Conservation (phyloP, 2,329 filamentous ascomycete species). For the Aureobasidium sp. region DNA sequence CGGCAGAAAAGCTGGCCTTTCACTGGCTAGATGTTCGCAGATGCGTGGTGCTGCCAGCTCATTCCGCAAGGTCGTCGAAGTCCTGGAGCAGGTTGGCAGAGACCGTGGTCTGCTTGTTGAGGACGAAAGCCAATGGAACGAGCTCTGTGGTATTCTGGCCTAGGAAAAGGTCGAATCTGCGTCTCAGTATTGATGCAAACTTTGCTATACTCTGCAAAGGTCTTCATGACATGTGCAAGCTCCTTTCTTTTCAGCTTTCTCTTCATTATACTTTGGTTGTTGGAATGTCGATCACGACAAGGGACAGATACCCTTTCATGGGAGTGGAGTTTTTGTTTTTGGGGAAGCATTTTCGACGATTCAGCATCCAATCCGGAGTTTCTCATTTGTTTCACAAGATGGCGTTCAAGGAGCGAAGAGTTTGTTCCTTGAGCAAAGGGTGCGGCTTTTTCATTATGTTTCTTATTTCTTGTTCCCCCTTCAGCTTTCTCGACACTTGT, state of each 20-base stretch:
- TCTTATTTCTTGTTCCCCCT: too few species aligned
- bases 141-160: slow-evolving; percentile 36
- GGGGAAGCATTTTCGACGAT: neutral
- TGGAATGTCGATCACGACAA: neutral
- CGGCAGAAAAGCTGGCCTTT: slow-evolving; percentile 66
- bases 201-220: neutral
- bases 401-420: neutral
- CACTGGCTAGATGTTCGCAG: slow-evolving; percentile 79
- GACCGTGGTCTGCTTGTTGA: slow-evolving; percentile 60
- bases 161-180: neutral
- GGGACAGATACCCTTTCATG: neutral
- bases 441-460: neutral
- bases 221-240: neutral
- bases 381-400: neutral
- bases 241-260: neutral
- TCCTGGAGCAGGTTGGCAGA: slow-evolving; percentile 62
- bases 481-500: neutral
- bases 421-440: neutral
- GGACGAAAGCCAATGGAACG: slow-evolving; percentile 41
- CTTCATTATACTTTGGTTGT: slow-evolving; percentile 1
- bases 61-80: slow-evolving; percentile 76
- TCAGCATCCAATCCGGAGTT: slow-evolving; percentile 3
- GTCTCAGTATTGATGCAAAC: neutral
- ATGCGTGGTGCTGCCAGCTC: slow-evolving; percentile 86
- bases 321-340: slow-evolving; percentile 4